These are phyloP conservation scores for Spatholobus suberectus DNA, from an alignment of 306 rosid species.

Conservation along the genomic window DNA sequence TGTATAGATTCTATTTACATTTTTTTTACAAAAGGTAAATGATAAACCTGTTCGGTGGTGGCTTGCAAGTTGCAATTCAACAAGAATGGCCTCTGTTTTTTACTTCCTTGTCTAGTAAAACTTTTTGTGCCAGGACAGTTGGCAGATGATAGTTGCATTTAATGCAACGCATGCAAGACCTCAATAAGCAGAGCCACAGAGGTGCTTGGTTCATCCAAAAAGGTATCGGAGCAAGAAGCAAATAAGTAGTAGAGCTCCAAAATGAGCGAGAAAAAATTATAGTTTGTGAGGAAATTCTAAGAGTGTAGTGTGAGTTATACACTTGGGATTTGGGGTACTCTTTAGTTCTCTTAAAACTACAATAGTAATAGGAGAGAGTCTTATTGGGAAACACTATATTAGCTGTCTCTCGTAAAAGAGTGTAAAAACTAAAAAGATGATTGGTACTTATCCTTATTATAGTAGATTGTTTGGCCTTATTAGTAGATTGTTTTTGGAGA, in stretches of 20 bases:
- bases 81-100: neutral
- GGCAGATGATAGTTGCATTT: neutral
- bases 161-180: neutral
- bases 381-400: neutral
- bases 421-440: neutral
- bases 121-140: neutral
- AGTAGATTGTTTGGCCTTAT: neutral
- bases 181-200: neutral
- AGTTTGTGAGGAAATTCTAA: neutral
- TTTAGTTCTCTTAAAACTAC: neutral
- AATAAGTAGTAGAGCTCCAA: neutral
- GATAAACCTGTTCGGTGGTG: neutral
- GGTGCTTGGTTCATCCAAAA: neutral
- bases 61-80: neutral
- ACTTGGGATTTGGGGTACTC: neutral
- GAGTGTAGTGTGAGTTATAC: neutral
- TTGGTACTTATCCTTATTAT: neutral
- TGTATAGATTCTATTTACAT: neutral
- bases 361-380: neutral
- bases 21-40: neutral
- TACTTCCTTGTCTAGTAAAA: neutral
- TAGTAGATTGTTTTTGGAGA: neutral
- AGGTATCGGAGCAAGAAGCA: neutral
- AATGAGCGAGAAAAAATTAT: neutral
- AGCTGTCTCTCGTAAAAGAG: neutral